Evolutionary conservation across 768 basidiomycete genomes (phyloP).

Genomic region (Bullera alba): DNA sequence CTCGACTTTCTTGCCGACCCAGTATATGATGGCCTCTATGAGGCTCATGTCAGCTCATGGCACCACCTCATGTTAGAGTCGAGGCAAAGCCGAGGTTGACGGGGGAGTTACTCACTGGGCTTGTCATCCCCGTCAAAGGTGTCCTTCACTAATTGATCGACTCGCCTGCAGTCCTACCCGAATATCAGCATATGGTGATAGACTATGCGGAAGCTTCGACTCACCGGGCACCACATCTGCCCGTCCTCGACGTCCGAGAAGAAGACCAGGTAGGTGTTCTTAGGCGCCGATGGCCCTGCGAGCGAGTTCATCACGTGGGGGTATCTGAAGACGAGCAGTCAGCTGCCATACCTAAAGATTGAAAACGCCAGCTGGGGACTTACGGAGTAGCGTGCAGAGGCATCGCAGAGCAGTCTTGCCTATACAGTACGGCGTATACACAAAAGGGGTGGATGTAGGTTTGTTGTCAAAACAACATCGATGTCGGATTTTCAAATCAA

Average conservation of each 20-base stretch:
- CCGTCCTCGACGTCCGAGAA: slow-evolving; percentile 41
- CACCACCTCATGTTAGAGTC: neutral
- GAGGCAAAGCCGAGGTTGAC: no score
- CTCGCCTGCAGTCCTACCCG: slow-evolving; percentile 39
- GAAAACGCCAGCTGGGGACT: slow-evolving; percentile 1
- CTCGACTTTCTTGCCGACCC: slow-evolving; percentile 36
- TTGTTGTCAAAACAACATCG: no score
- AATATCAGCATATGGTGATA: neutral
- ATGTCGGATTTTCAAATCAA: no score
- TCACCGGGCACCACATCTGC: slow-evolving; percentile 46
- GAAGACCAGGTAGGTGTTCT: slow-evolving; percentile 41
- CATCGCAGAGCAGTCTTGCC: no score
- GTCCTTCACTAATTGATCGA: slow-evolving; percentile 31
- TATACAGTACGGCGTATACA: no score
- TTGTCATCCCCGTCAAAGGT: slow-evolving; percentile 35
- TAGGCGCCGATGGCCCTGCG: slow-evolving; percentile 34
- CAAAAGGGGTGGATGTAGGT: no score
- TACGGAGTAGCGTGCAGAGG: slow-evolving; percentile 22
- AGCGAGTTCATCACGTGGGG: slow-evolving; percentile 41
- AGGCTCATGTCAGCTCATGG: neutral
- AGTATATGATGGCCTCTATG: slow-evolving; percentile 38
- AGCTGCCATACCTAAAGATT: no score
- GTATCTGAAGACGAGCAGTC: slow-evolving; percentile 24
- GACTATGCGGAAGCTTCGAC: neutral
- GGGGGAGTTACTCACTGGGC: slow-evolving; percentile 41